phyloP scores from a whole-genome alignment of 495 filamentous ascomycete species.

The Cairneyella variabilis region DNA sequence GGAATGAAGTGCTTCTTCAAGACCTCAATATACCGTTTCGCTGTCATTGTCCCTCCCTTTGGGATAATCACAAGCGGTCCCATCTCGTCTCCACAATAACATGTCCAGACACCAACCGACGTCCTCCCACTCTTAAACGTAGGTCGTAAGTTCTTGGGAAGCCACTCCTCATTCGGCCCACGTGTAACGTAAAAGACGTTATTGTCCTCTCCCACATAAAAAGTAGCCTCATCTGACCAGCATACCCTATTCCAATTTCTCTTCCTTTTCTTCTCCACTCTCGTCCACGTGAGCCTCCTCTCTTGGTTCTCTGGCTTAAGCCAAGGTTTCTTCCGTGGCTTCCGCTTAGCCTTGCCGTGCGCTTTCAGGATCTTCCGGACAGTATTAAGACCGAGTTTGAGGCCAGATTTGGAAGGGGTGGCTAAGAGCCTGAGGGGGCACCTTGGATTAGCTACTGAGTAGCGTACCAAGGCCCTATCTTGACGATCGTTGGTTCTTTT shows the following conservation, averaged over 20 bases:
- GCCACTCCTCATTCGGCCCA: neutral
- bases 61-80: slow-evolving; percentile 5
- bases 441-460: slow-evolving; percentile 33
- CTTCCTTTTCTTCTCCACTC: neutral
- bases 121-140: slow-evolving; percentile 10
- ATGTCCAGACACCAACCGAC: slow-evolving; percentile 2
- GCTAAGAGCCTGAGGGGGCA: neutral
- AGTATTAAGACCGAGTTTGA: neutral
- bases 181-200: slow-evolving; percentile 7
- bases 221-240: slow-evolving; percentile 12
- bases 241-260: slow-evolving; percentile 3
- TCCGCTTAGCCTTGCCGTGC: slow-evolving; percentile 7
- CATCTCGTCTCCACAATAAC: slow-evolving; percentile 10
- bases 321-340: slow-evolving; percentile 10
- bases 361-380: slow-evolving; percentile 5
- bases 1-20: slow-evolving; percentile 9
- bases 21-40: slow-evolving; percentile 2
- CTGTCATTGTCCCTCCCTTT: slow-evolving; percentile 8
- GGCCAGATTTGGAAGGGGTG: slow-evolving; percentile 6
- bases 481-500: neutral
- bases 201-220: slow-evolving; percentile 3
- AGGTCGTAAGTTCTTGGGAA: slow-evolving; percentile 5
- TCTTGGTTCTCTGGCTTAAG: neutral
- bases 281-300: neutral
- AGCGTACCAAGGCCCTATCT: slow-evolving; percentile 5